phyloP scores from a whole-genome alignment of 805 yeast genomes.

The Monosporozyma aerobia region DNA sequence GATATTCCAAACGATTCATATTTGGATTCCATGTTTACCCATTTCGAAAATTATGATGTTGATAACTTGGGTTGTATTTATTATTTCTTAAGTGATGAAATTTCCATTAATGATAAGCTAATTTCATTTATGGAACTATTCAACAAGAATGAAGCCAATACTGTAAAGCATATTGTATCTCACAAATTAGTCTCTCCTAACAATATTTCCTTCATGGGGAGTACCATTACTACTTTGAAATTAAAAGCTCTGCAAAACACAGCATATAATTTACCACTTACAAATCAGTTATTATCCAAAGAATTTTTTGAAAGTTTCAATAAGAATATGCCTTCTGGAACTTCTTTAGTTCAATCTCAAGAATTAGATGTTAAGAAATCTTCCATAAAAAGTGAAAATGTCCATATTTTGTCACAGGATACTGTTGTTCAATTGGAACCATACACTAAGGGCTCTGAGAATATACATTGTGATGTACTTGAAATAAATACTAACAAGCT shows the following conservation, averaged over 20 bases:
- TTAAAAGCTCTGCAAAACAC: slow-evolving; percentile 44
- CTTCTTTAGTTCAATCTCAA: slow-evolving; percentile 18
- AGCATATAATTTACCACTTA: slow-evolving; percentile 33
- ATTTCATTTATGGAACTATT: slow-evolving; percentile 44
- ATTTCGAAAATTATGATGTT: neutral
- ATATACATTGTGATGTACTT: neutral
- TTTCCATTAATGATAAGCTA: slow-evolving; percentile 39
- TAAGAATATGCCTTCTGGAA: slow-evolving; percentile 21
- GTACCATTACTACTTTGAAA: slow-evolving; percentile 46
- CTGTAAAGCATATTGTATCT: slow-evolving; percentile 57
- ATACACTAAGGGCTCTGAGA: slow-evolving; percentile 11
- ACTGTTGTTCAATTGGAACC: slow-evolving; percentile 18
- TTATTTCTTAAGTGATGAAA: slow-evolving; percentile 62
- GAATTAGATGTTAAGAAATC: slow-evolving; percentile 11
- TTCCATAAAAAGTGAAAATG: slow-evolving; percentile 10
- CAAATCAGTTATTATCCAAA: slow-evolving; percentile 21
- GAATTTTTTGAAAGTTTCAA: slow-evolving; percentile 28
- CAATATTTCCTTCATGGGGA: slow-evolving; percentile 46
- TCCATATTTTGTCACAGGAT: slow-evolving; percentile 19
- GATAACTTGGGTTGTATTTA: slow-evolving; percentile 44
- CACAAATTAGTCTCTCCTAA: slow-evolving; percentile 60
- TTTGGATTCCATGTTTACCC: slow-evolving; percentile 23
- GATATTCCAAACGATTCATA: slow-evolving; percentile 60
- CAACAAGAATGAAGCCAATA: slow-evolving; percentile 22
- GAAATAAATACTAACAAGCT: neutral